Base-by-base conservation (phyloP, 2,329 filamentous ascomycete genomes). In the Neurospora crassa region DNA sequence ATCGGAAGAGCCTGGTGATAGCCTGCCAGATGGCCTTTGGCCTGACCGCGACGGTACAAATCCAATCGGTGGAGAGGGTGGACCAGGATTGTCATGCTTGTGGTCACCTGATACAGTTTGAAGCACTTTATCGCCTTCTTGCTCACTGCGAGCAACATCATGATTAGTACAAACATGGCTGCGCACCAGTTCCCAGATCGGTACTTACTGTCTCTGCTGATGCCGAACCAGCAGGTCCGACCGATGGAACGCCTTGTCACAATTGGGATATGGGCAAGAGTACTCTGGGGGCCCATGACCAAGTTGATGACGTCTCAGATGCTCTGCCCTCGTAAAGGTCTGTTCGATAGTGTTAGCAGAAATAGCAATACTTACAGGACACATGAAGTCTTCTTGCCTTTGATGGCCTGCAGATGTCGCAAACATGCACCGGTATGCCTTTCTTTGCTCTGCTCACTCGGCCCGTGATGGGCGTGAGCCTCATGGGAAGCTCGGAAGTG, bases 261-360 rank as follows among this genome's bases (percentile, higher is more conserved):
- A 90, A 47, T 85, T 84, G 18, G 84, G 82, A 71, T 84, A 82
- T 2, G 79, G 81, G 73, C 88, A 90, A 45, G 79, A 79, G 74
- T 84, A 84, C 63, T 82, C 82, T 37, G 88, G 86, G 69, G 83
- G 84, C 71, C 85, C 82, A 77, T 90, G 88, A 75, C 87, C 88
- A 47, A 89, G 79, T 77, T 90, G 86, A 78, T 90, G 88, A 70
- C 88, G 86, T 76, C 88, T 86, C 59, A 90, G 79, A 79, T 90
- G 88, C 76, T 90, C 88, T 40, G 88, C 88, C 76, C 88, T 82
- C 14, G 87, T 89, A 73, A 90, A 90, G 1, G 86, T 89, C 88
- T 89, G 53, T 42, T 69, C 29, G 16, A 71, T 68, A 53, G 47
- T 63, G 72, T 79, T 40, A 79, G 76, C 72, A 73, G 45, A 45